Evolutionary conservation across 176 grass and related monocot genomes (phyloP).

Genomic region (Neostapfia colusana): DNA sequence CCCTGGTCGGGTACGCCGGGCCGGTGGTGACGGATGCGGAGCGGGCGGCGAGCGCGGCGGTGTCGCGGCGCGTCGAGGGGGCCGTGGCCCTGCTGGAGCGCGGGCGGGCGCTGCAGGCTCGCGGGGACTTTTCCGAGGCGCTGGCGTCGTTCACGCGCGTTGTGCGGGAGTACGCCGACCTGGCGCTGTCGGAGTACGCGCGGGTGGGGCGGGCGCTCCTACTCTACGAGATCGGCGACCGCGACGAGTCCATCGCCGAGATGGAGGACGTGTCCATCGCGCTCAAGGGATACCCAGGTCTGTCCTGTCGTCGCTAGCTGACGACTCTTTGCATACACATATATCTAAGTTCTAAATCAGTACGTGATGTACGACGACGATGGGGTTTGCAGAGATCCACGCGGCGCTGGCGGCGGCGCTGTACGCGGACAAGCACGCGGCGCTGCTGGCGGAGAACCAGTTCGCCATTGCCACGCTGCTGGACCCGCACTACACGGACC

Average conservation of each 20-base stretch:
- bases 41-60: slow-evolving; percentile 44
- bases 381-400: slow-evolving; percentile 78
- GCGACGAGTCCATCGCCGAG: slow-evolving; percentile 85
- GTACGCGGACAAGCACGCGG: slow-evolving; percentile 76
- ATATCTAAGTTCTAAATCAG: not conserved
- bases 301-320: not conserved
- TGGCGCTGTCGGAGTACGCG: slow-evolving; percentile 82
- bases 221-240: slow-evolving; percentile 92
- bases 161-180: slow-evolving; percentile 67
- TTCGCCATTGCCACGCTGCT: slow-evolving; percentile 96
- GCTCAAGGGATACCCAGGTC: slow-evolving; percentile 88
- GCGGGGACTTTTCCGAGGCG: slow-evolving; percentile 68
- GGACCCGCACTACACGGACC: slow-evolving; percentile 91
- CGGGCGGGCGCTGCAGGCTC: slow-evolving; percentile 78
- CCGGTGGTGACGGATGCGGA: slow-evolving; percentile 53
- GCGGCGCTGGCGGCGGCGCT: slow-evolving; percentile 92
- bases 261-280: slow-evolving; percentile 99
- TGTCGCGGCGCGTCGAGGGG: slow-evolving; percentile 62
- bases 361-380: not conserved
- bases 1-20: not conserved
- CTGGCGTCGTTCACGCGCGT: slow-evolving; percentile 77
- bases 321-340: not conserved
- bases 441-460: slow-evolving; percentile 44
- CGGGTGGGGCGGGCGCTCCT: slow-evolving; percentile 86
- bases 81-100: slow-evolving; percentile 62